Base-by-base conservation (phyloP, 2,329 filamentous ascomycete genomes). In the Mycosphaerella arachidis region DNA sequence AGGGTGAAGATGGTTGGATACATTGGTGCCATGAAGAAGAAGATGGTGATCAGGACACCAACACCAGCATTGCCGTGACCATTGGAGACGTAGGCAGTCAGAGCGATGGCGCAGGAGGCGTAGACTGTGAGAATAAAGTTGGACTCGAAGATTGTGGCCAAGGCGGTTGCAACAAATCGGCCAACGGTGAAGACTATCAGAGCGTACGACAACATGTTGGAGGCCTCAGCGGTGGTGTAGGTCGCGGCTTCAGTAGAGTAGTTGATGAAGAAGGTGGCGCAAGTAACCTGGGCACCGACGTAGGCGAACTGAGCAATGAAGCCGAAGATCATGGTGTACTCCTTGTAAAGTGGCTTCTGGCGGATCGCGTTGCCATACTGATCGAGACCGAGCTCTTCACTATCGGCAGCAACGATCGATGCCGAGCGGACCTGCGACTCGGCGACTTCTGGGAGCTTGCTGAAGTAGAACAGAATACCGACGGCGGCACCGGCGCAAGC, bases 1-100 rank as follows among this genome's bases (percentile, higher is more conserved):
- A 75, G 70, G 18, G 73, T 73, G 71, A 75, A 75, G 68, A 75
- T 71, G 31, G 71, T 70, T 12, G 73, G 73, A 67, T 75, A 75
- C 72, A 75, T 74, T 16, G 70, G 70, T 1, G 70, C 72, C 67
- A 71, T 69, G 67, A 74, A 74, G 70, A 74, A 74, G 67, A 75
- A 75, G 60, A 75, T 67, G 53, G 65, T 64, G 56, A 75, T 75
- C 40, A 75, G 64, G n/a, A 70, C 67, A 29, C 63, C 73, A 29
- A 74, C 70, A 37, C 66, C 72, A 5, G 72, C 55, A 53, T 60
- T 68, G 53, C 73, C 72, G 18, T 64, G 54, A 10, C 71, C 71
- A 33, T 68, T 67, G 56, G 68, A 69, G 59, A 73, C 66, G 63
- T 73, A 74, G 24, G 72, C 71, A 55, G 65, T 74, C 55, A 74